These are phyloP conservation scores for Chloromonas sp. DNA, from an alignment of 163 green algal species.

Conservation along the genomic window DNA sequence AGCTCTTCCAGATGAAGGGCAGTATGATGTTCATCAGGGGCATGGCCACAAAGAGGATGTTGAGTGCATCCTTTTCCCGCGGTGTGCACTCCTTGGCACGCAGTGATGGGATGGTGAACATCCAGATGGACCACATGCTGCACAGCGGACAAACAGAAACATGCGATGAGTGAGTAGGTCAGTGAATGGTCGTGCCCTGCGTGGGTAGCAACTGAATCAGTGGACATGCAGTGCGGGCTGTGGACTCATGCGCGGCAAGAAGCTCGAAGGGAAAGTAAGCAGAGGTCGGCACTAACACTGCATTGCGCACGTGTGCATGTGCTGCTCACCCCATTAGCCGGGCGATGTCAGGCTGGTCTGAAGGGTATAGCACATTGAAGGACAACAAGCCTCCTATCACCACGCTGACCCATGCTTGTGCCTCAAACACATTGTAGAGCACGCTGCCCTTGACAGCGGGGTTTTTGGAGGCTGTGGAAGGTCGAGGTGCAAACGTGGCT, in stretches of 20 bases:
- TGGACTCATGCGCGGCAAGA: neutral
- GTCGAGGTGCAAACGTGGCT: conserved; percentile 81
- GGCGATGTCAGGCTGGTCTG: conserved; percentile 84
- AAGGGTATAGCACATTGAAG: conserved; percentile 95
- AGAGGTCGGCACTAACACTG: no score
- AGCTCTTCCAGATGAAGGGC: conserved; percentile 91
- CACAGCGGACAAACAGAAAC: neutral
- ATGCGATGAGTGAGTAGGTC: no score
- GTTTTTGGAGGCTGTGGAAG: conserved; percentile 79
- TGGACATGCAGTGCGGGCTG: neutral
- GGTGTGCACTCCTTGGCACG: conserved; percentile 84
- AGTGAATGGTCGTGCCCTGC: neutral
- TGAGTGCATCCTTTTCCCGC: conserved; percentile 94
- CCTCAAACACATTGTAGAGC: conserved; percentile 78
- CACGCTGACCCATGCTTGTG: conserved; percentile 70
- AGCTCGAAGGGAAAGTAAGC: neutral
- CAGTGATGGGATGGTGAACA: conserved; percentile 91
- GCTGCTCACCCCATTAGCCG: conserved; percentile 76
- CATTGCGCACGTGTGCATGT: neutral
- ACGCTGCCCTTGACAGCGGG: conserved; percentile 78
- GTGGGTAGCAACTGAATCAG: neutral
- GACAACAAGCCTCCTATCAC: conserved; percentile 78
- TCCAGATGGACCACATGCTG: conserved; percentile 93
- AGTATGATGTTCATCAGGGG: conserved; percentile 92
- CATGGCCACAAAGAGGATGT: conserved; percentile 87